Conservation (phyloP, 1,284 basidiomycete genomes). For the Cutaneotrichosporon sp. region DNA sequence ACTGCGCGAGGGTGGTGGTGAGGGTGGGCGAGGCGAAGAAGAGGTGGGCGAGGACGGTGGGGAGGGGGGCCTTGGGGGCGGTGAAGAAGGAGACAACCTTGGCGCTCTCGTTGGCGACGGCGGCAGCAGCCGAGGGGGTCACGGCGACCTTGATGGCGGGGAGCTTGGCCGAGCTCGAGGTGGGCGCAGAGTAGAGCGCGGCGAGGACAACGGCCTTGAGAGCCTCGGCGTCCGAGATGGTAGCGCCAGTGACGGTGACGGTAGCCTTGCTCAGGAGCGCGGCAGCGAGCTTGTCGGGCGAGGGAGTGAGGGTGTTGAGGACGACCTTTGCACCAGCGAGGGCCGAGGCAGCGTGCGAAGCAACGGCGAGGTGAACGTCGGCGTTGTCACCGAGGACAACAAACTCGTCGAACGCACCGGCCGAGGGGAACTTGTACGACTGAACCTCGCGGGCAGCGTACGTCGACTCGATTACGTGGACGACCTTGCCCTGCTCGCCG, state of each 20-base stretch:
- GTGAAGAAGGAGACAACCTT: conserved; percentile 55
- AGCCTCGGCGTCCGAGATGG: conserved; percentile 45
- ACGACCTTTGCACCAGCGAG: conserved; percentile 37
- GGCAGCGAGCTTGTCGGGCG: conserved; percentile 37
- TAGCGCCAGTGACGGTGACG: conserved; percentile 40
- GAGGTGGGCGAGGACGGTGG: conserved; percentile 50
- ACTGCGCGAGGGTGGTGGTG: conserved; percentile 44
- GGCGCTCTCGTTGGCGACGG: conserved; percentile 27
- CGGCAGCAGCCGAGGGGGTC: conserved; percentile 29
- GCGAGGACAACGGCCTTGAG: conserved; percentile 52
- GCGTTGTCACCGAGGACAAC: conserved; percentile 29
- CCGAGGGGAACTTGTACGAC: conserved; percentile 45
- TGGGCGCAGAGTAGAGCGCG: conserved; percentile 55
- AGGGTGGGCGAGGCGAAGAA: conserved; percentile 52
- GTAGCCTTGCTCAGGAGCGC: conserved; percentile 39
- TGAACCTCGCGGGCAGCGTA: conserved; percentile 45
- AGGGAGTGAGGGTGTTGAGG: conserved; percentile 44
- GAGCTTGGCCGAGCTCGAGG: conserved; percentile 41
- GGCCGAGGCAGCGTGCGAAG: conserved; percentile 36
- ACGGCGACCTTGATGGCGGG: conserved; percentile 47
- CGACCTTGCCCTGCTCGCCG: conserved; percentile 34
- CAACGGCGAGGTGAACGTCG: conserved; percentile 42
- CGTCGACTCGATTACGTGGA: conserved; percentile 52
- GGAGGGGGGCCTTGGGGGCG: conserved; percentile 44
- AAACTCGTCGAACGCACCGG: conserved; percentile 32